Base-by-base conservation (phyloP, 75 land plant species). In the Pinus albicaulis region DNA sequence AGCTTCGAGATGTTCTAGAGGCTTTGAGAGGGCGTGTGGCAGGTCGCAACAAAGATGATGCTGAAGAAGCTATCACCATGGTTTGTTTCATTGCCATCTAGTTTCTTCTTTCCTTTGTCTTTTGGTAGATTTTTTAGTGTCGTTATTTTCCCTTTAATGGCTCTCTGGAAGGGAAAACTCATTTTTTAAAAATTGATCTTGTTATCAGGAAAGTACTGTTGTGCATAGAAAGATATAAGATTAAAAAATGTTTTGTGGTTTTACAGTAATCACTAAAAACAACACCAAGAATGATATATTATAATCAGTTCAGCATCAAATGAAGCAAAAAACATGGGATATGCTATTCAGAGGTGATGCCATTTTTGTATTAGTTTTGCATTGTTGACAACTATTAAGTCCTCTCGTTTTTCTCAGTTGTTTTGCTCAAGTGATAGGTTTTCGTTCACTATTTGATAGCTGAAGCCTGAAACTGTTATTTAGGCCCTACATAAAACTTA, bases 31-130 rank as follows among this genome's bases (percentile, higher is more conserved):
- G 98, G 7, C 93, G 99, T 62, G 90, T 92, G 64, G 93, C 92
- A 38, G 98, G 99, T 55, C 85, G 87, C 76, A 94, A 90, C 86
- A 96, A 89, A 76, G 98, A 94, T 74, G 98, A 94, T 76, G 90
- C 84, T 52, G 90, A 86, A 73, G 98, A 96, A 65, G 94, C 92
- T 19, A 87, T 94, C 48, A 78, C 90, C 7, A 79, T 88, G 92
- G 99, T 96, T 76, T 44, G 87, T 73, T 56, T 58, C 23, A 56
- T 52, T 77, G 25, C 38, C 22, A 22, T 59, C 58, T 78, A 48
- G 78, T 17, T 56, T 34, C n/a, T 34, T n/a, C 17, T 31, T 15
- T 74, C n/a, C 8, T 36, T 58, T 34, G 10, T 4, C 14, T 16
- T n/a, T 22, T 38, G 15, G 4, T 61, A n/a, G 70, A 64, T 26